These are phyloP conservation scores for Echites panduratus DNA, from an alignment of 257 asterid species.

Conservation along the genomic window DNA sequence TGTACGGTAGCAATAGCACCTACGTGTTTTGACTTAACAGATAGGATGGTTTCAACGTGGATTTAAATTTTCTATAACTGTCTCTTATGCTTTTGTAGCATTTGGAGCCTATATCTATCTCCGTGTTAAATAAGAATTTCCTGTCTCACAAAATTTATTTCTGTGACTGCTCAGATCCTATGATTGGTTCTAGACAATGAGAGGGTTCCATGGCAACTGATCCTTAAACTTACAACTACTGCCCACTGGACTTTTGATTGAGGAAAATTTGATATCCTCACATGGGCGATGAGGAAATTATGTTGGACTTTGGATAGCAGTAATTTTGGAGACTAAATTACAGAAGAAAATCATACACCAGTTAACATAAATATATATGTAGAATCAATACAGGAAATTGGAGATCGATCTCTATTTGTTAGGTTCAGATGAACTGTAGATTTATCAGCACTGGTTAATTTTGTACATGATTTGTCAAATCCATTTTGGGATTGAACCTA, in stretches of 20 bases:
- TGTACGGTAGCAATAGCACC: background rate
- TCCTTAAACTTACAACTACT: background rate
- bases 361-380: background rate
- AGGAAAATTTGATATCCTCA: background rate
- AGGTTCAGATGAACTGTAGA: background rate
- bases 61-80: background rate
- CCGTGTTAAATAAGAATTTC: background rate
- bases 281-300: background rate
- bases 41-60: background rate
- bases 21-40: too few relatives aligned
- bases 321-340: background rate
- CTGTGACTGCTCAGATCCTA: slow-evolving; percentile 12
- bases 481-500: background rate
- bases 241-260: background rate
- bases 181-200: slow-evolving; percentile 17
- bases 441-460: background rate
- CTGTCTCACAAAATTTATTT: background rate
- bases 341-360: background rate
- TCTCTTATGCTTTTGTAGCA: background rate
- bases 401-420: background rate
- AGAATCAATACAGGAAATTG: background rate
- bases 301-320: background rate
- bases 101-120: background rate
- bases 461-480: background rate
- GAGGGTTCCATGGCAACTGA: slow-evolving; percentile 13